A percentile compares a stretch with the other conserved stretches of the same genome.
Conservation (phyloP, 1,139 yeast genomes). For the Taiozyma sp. region DNA sequence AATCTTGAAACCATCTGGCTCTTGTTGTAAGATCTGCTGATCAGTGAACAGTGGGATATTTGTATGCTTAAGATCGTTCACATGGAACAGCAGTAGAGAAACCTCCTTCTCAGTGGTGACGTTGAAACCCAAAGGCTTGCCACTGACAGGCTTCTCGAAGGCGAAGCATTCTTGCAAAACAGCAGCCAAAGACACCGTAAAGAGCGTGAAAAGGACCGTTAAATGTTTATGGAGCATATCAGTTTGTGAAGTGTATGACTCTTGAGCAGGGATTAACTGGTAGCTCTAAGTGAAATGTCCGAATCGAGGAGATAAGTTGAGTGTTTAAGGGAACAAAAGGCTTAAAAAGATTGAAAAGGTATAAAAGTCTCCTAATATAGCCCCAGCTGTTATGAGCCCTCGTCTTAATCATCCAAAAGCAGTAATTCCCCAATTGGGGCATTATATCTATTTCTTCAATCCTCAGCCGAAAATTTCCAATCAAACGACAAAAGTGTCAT, state of each 20-base stretch:
- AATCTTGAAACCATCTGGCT: conserved; percentile 1
- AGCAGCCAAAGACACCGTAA: not conserved
- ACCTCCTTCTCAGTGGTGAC: conserved; percentile 1
- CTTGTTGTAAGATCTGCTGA: conserved; percentile 1
- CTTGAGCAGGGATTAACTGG: not conserved
- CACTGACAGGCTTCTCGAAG: conserved; percentile 1
- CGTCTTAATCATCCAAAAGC: not conserved
- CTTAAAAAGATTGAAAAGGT: too few species aligned
- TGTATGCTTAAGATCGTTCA: conserved; percentile 1
- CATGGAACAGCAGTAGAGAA: conserved; percentile 1
- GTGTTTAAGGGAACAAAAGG: not conserved
- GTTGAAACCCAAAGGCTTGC: not conserved
- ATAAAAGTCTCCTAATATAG: too few species aligned
- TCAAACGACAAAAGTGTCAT: not conserved
- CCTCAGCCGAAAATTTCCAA: not conserved
- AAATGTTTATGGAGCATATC: not conserved
- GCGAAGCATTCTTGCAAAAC: not conserved
- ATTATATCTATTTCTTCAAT: not conserved
- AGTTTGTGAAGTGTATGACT: not conserved
- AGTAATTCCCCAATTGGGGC: not conserved
- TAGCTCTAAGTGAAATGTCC: not conserved
- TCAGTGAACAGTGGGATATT: conserved; percentile 4
- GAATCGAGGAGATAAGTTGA: not conserved
- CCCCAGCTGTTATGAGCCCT: not conserved
- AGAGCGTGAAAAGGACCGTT: not conserved